A percentile compares a stretch with the other conserved stretches of the same genome.
Evolutionary conservation across 257 asterid genomes (phyloP).

Genomic region (Dorcoceras hygrometricum): DNA sequence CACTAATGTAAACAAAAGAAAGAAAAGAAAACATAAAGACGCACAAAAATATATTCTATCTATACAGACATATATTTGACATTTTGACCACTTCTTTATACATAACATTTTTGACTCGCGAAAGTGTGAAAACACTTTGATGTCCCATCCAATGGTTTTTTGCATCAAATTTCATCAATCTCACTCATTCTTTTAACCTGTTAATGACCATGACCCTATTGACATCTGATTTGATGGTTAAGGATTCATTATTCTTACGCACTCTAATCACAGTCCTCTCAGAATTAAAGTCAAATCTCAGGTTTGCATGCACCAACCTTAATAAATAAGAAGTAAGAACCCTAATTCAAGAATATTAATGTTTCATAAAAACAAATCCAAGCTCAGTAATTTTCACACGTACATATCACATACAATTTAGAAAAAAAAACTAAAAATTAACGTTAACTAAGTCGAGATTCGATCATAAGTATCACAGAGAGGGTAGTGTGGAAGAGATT

Average conservation of each 20-base stretch:
- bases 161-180: constrained; percentile 34
- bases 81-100: constrained; percentile 30
- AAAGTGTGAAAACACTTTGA: constrained; percentile 32
- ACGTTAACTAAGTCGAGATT: too few species aligned
- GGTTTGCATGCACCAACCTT: neutral
- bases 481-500: neutral
- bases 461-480: neutral
- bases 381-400: constrained; percentile 27
- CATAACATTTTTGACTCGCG: constrained; percentile 23
- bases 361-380: constrained; percentile 9
- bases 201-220: constrained; percentile 27
- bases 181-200: constrained; percentile 20
- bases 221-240: constrained; percentile 58
- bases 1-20: too few species aligned
- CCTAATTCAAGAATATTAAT: constrained; percentile 31
- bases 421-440: too few species aligned
- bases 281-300: constrained; percentile 8
- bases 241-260: constrained; percentile 42
- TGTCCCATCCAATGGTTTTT: constrained; percentile 46
- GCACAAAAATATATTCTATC: too few species aligned
- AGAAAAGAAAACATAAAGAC: too few species aligned
- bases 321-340: constrained; percentile 15
- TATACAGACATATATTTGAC: constrained; percentile 16
- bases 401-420: neutral
- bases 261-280: constrained; percentile 26